phyloP scores from a whole-genome alignment of 2,329 filamentous ascomycete genomes.

The Nothophaeocryptopus gaeumannii region DNA sequence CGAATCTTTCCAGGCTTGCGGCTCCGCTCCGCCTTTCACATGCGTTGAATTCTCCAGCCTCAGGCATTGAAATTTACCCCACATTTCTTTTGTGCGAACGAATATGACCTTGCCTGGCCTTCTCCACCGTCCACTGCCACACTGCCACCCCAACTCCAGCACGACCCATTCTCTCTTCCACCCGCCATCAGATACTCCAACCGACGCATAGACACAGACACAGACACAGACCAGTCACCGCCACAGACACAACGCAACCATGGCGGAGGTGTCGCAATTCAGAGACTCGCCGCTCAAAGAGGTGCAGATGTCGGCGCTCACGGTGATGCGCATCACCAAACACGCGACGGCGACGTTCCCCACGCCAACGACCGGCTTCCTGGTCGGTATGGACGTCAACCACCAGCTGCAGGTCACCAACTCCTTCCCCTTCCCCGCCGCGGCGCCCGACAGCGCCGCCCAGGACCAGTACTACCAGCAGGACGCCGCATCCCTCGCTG shows the following conservation, averaged over 20 bases:
- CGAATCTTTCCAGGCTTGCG: too few relatives aligned
- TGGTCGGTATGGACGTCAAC: constrained; percentile 89
- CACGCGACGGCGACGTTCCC: constrained; percentile 87
- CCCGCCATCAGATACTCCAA: neutral
- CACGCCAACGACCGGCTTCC: constrained; percentile 80
- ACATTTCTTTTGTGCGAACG: neutral
- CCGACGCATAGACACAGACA: neutral
- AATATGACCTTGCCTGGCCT: neutral
- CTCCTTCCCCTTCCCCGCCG: constrained; percentile 85
- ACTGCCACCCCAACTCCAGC: neutral
- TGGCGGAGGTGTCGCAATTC: constrained; percentile 26
- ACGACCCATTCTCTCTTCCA: neutral
- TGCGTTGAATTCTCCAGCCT: too few relatives aligned
- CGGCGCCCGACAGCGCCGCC: constrained; percentile 54
- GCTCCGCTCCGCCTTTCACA: too few relatives aligned
- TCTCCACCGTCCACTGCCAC: neutral
- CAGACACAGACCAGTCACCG: neutral
- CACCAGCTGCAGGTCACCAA: constrained; percentile 87
- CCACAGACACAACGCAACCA: constrained; percentile 23
- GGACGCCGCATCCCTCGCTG: constrained; percentile 67
- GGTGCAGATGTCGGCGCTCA: constrained; percentile 92
- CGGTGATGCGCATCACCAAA: constrained; percentile 98
- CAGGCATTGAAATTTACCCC: too few relatives aligned
- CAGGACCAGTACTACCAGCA: constrained; percentile 69
- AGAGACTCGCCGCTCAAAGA: constrained; percentile 56